Conservation (phyloP, 2,329 filamentous ascomycete genomes). For the Claviceps digitariae region DNA sequence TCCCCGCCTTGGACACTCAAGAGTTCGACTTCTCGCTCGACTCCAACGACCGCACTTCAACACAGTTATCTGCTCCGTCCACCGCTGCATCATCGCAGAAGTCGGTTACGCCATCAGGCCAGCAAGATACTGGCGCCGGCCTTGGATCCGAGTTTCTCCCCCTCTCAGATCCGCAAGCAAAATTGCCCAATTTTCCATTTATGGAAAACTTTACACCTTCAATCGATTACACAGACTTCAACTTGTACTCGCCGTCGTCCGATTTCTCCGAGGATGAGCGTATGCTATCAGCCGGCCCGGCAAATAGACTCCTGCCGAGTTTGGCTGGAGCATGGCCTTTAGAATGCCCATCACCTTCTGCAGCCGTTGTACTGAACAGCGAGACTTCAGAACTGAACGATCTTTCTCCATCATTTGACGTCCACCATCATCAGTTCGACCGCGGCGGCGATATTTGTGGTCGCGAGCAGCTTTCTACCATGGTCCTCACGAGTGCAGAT, state of each 20-base stretch:
- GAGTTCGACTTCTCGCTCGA: constrained; percentile 35
- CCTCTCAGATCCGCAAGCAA: constrained; percentile 3
- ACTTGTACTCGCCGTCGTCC: constrained; percentile 38
- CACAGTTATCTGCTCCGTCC: constrained; percentile 16
- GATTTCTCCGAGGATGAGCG: constrained; percentile 36
- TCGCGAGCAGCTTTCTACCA: not conserved
- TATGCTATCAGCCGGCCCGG: constrained; percentile 18
- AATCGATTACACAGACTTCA: constrained; percentile 39
- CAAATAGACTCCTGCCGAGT: constrained; percentile 2
- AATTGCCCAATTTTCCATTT: constrained; percentile 22
- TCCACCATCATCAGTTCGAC: not conserved
- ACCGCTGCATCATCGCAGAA: constrained; percentile 14
- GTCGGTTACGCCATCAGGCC: constrained; percentile 13
- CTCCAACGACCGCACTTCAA: constrained; percentile 28
- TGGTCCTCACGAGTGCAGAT: not conserved
- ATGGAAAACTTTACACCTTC: constrained; percentile 12
- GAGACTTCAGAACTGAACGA: not conserved
- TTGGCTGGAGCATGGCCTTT: constrained; percentile 3
- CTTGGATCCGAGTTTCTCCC: constrained; percentile 4
- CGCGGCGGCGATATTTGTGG: not conserved
- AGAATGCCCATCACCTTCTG: constrained; percentile 2
- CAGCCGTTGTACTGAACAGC: not conserved
- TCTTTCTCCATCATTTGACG: not conserved
- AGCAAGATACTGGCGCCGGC: constrained; percentile 9
- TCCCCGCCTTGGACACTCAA: constrained; percentile 21